Conservation (phyloP, 306 rosid species). For the Adenanthera pavonina region DNA sequence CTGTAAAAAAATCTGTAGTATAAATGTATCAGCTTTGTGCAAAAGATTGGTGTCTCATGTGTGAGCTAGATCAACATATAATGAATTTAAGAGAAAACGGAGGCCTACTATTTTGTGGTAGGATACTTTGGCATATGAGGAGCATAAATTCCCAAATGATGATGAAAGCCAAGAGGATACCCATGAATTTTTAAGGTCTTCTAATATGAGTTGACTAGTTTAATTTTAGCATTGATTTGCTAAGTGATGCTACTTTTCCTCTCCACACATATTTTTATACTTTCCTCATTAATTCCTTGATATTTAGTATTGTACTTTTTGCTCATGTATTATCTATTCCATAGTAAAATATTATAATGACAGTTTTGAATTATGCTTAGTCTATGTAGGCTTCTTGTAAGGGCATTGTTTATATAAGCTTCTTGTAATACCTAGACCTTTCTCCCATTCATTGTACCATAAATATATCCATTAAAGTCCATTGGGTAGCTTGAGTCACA, state of each 20-base stretch:
- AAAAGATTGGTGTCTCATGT: constrained; percentile 89
- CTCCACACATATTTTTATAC: constrained; percentile 21
- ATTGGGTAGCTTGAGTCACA: no score
- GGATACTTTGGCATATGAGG: constrained; percentile 78
- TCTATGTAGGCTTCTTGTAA: background rate
- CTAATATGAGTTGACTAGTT: constrained; percentile 18
- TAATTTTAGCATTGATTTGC: background rate
- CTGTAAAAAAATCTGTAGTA: constrained; percentile 66
- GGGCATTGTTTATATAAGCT: constrained; percentile 59
- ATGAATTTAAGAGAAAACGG: constrained; percentile 69
- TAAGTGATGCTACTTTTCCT: background rate
- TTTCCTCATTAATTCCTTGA: constrained; percentile 4
- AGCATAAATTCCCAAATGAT: constrained; percentile 78
- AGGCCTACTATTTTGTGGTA: constrained; percentile 72
- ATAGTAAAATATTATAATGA: constrained; percentile 8
- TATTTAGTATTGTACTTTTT: constrained; percentile 5
- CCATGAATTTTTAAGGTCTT: constrained; percentile 80
- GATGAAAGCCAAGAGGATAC: constrained; percentile 95
- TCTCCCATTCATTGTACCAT: no score
- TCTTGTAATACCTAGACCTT: constrained; percentile 24
- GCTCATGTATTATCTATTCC: background rate
- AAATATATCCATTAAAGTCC: no score
- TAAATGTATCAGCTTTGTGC: constrained; percentile 65
- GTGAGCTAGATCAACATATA: constrained; percentile 83
- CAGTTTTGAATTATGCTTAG: constrained; percentile 30